phyloP scores from a whole-genome alignment of 768 basidiomycete genomes.

The Boletus eberwhitei region DNA sequence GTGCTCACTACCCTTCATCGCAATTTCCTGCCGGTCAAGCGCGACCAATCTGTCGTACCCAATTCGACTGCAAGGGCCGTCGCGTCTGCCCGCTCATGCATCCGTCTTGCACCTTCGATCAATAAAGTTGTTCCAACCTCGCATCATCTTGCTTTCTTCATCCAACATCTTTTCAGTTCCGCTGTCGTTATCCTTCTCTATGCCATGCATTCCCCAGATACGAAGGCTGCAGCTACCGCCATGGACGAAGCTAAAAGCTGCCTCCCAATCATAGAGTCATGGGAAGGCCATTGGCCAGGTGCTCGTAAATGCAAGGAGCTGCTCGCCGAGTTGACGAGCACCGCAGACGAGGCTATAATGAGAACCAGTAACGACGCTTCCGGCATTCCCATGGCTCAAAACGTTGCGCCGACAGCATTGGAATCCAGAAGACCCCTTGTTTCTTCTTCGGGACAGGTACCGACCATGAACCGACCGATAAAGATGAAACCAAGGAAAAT shows the following conservation, averaged over 20 bases:
- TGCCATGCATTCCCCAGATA: slow-evolving; percentile 78
- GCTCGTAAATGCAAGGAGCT: slow-evolving; percentile 84
- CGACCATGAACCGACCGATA: slow-evolving; percentile 45
- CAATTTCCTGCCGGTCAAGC: slow-evolving; percentile 78
- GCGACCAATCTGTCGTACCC: slow-evolving; percentile 63
- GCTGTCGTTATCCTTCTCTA: slow-evolving; percentile 82
- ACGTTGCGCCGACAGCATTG: slow-evolving; percentile 33
- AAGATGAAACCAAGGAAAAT: slow-evolving; percentile 53
- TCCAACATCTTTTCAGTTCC: slow-evolving; percentile 86
- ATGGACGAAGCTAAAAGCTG: slow-evolving; percentile 82
- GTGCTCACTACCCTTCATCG: slow-evolving; percentile 84
- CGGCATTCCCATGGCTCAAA: slow-evolving; percentile 25
- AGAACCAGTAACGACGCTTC: slow-evolving; percentile 21
- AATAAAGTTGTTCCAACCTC: slow-evolving; percentile 81
- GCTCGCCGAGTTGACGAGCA: slow-evolving; percentile 64
- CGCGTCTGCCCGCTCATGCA: slow-evolving; percentile 80
- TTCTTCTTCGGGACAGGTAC: slow-evolving; percentile 37
- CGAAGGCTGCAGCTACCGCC: slow-evolving; percentile 60
- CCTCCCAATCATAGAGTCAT: slow-evolving; percentile 65
- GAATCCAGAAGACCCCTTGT: slow-evolving; percentile 58
- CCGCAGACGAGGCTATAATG: slow-evolving; percentile 64
- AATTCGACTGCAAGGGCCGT: slow-evolving; percentile 80
- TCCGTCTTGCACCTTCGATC: slow-evolving; percentile 80
- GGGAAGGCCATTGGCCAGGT: slow-evolving; percentile 88
- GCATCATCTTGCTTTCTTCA: slow-evolving; percentile 85